Base-by-base conservation (phyloP, 2,329 filamentous ascomycete species). In the Ceratocystiopsis minuta region DNA sequence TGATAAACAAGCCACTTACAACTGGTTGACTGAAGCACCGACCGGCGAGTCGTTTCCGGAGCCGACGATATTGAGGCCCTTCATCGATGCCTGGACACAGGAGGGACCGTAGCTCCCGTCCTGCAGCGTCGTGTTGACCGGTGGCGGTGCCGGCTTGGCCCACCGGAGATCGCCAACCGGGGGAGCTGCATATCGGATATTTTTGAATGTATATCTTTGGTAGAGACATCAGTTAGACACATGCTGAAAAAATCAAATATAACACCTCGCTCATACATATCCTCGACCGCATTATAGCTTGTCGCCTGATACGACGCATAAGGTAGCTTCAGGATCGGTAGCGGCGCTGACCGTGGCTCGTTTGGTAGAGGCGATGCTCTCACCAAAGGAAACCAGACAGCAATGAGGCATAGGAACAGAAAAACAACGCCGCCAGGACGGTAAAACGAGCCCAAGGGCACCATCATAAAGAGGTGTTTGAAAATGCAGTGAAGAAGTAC, bases 121-220 rank as follows among this genome's bases (percentile, higher is more conserved):
- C 31, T 54, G 52, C 9, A 53, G 39, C 10, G 50, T 51, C 16
- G 41, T 41, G 34, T 53, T 51, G 14, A 14, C 31, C 36, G 36
- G n/a, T 15, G 59, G 60, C 16, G 59, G 54, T 6, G 53, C 58
- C 16, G 62, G 62, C 45, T 62, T 62, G 12, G 51, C 49, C 59
- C 60, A 65, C 36, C 62, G 56, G 14, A 63, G 52, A 14, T 59
- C 49, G 12, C 59, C 61, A 2, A 58, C 52, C 0, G 63, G 62
- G 11, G 62, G 60, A 10, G 62, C 62, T 2, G 60, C 63, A 49
- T 60, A 66, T 0, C 60, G 58, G 38, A 65, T 61, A 41, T 64
- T 64, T 39, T 56, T 59, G 48, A 65, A 65, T 20, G 50, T 53
- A 41, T 62, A 62, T 31, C 57, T 57, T 28, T 10, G 24, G 11